Evolutionary conservation across 768 basidiomycete species (phyloP).

Genomic region (Lentinula sp.): DNA sequence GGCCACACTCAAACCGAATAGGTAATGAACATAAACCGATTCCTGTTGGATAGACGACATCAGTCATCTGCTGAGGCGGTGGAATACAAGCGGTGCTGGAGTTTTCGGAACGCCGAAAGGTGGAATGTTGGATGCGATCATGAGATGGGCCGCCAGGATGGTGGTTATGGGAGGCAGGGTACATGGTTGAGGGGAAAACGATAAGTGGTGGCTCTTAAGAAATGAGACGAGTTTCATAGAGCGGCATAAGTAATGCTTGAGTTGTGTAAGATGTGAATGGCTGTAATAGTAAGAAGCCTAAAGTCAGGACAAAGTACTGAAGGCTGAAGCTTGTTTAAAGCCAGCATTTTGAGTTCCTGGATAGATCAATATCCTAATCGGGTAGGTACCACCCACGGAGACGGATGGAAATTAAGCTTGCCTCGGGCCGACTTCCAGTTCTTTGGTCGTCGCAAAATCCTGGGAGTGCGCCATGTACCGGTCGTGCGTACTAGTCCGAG

Average conservation of each 20-base stretch:
- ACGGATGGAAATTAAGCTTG: neutral
- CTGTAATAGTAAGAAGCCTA: neutral
- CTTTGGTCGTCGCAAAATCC: neutral
- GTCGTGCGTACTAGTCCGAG: neutral
- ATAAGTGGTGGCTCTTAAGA: neutral
- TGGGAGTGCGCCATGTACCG: neutral
- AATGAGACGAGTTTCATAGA: neutral
- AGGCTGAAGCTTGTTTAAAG: too few species aligned
- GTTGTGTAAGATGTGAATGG: neutral
- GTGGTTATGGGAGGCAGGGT: neutral
- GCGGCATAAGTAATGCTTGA: neutral
- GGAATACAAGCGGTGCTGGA: neutral
- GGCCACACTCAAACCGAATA: constrained; percentile 52
- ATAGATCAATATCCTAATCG: neutral
- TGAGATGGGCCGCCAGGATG: neutral
- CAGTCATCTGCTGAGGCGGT: constrained; percentile 2
- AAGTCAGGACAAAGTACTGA: neutral
- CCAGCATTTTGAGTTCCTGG: neutral
- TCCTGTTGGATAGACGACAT: neutral
- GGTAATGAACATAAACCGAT: constrained; percentile 36
- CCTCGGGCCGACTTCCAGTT: neutral
- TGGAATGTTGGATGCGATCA: neutral
- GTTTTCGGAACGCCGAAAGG: neutral
- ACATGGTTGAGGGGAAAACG: neutral
- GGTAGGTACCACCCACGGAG: neutral